Percentiles rank a stretch among this genome's conserved stretches.
These are phyloP conservation scores for Aspergillus ustus DNA, from an alignment of 2,329 filamentous ascomycete genomes.

Conservation along the genomic window DNA sequence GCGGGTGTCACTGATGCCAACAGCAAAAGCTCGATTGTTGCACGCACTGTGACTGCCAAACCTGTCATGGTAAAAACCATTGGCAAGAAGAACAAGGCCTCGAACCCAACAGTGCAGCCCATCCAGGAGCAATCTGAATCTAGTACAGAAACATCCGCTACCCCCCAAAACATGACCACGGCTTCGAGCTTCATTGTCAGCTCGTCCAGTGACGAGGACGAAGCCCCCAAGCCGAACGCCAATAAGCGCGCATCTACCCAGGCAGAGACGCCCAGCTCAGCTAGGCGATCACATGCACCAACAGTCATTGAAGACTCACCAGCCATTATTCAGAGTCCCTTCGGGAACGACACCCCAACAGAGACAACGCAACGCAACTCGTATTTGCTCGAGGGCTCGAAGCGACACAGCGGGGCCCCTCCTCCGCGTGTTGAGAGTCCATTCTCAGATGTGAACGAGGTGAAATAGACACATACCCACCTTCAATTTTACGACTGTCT, in stretches of 20 bases:
- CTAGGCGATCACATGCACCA: constrained; percentile 26
- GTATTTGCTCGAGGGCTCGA: constrained; percentile 30
- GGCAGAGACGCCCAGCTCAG: constrained; percentile 28
- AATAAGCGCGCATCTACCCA: constrained; percentile 20
- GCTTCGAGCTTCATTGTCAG: constrained; percentile 39
- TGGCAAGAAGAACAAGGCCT: constrained; percentile 34
- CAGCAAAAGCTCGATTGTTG: constrained; percentile 49
- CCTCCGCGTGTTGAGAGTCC: constrained; percentile 44
- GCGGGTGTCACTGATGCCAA: constrained; percentile 39
- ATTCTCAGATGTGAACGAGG: constrained; percentile 51
- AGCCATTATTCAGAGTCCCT: constrained; percentile 31
- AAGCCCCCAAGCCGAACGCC: constrained; percentile 18
- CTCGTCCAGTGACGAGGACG: constrained; percentile 39
- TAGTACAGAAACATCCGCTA: constrained; percentile 13
- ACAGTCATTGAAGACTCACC: constrained; percentile 37
- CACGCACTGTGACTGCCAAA: constrained; percentile 48
- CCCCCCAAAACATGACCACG: constrained; percentile 26
- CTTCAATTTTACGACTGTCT: constrained; percentile 14
- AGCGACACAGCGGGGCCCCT: constrained; percentile 35
- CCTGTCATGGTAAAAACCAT: constrained; percentile 51
- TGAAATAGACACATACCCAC: constrained; percentile 35
- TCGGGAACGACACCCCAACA: constrained; percentile 33
- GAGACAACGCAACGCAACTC: constrained; percentile 28
- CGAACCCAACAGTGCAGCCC: constrained; percentile 21
- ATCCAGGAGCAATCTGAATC: constrained; percentile 27